Evolutionary conservation across 2,329 filamentous ascomycete genomes (phyloP).

Genomic region (Arthroderma sp.): DNA sequence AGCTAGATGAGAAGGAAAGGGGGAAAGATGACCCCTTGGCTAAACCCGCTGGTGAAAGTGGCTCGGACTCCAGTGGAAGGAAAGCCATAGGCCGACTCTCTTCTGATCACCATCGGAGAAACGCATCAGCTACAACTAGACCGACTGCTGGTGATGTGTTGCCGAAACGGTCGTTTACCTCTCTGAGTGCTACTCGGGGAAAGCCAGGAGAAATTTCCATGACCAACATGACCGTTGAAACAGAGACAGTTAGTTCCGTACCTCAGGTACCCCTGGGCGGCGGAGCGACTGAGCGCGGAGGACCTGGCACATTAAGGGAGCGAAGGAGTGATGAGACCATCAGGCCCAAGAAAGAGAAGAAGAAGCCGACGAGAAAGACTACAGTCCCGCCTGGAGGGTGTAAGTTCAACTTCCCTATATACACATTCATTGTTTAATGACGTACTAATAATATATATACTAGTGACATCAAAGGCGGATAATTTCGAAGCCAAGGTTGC

Average conservation of each 20-base stretch:
- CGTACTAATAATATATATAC: constrained; percentile 25
- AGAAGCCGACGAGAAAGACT: constrained; percentile 63
- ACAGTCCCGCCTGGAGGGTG: constrained; percentile 27
- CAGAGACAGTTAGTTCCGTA: constrained; percentile 85
- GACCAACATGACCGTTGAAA: constrained; percentile 93
- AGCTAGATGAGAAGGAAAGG: constrained; percentile 13
- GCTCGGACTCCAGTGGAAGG: constrained; percentile 42
- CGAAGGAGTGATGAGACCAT: constrained; percentile 95
- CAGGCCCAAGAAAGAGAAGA: constrained; percentile 85
- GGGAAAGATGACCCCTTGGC: constrained; percentile 16
- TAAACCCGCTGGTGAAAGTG: constrained; percentile 46
- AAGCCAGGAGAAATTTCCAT: constrained; percentile 63
- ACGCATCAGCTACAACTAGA: constrained; percentile 30
- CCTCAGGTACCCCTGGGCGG: constrained; percentile 68
- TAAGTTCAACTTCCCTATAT: constrained; percentile 11
- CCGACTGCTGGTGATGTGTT: constrained; percentile 40
- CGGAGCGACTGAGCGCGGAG: constrained; percentile 44
- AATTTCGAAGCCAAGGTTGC: constrained; percentile 97
- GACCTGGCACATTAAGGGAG: constrained; percentile 60
- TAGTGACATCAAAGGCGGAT: constrained; percentile 86
- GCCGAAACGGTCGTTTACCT: constrained; percentile 56
- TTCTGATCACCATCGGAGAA: constrained; percentile 21
- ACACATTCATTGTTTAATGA: constrained; percentile 13
- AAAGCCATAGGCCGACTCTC: constrained; percentile 17
- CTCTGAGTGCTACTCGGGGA: constrained; percentile 50